Evolutionary conservation across 768 basidiomycete genomes (phyloP), one percentile per base, ranked within the genome.

Genomic region (Tremella fuciformis): DNA sequence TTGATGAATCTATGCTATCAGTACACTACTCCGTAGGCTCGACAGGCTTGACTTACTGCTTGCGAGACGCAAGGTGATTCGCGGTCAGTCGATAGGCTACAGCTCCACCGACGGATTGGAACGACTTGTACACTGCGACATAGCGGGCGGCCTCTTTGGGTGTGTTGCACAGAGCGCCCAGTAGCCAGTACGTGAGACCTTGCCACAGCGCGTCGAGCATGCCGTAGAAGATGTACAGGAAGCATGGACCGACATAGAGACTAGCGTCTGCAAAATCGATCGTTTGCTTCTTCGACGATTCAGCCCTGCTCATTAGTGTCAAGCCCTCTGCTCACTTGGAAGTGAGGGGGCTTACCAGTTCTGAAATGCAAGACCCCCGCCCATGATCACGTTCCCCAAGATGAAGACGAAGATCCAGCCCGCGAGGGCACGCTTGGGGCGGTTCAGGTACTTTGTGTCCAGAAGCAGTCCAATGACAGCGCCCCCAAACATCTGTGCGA

Each of bases 141-240:
- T 37, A 37, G 21, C 34, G n/a, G n/a, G 19, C 57, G 13, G 50
- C 57, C 16, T 41, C 19, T 19, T 59, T 37, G 13, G 57, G 56
- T 3, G 41, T 59, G 21, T 18, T 22, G 51, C 57, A 59, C 22
- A 59, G n/a, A 16, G 57, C 51, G 8, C 57, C 57, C 13, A 59
- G 40, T 11, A 53, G 13, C 57, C 50, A 53, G 34, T 59, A 59
- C 13, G 50, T n/a, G n/a, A 42, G 34, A n/a, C 57, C 57, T 24
- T 58, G 57, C 57, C 57, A 58, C 11, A 58, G 41, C 11, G 57
- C 57, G n/a, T 58, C 57, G 21, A 24, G 29, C 57, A 58, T 58
- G 0, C 57, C 57, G 50, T 58, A 58, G 47, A 59, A 53, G 52
- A 59, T 22, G 57, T 52, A 59, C 11, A 59, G 57, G 50, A 53